Evolutionary conservation across 1,284 basidiomycete genomes (phyloP), one percentile per base, ranked within the genome.

Genomic region (Jaminaea rosea): DNA sequence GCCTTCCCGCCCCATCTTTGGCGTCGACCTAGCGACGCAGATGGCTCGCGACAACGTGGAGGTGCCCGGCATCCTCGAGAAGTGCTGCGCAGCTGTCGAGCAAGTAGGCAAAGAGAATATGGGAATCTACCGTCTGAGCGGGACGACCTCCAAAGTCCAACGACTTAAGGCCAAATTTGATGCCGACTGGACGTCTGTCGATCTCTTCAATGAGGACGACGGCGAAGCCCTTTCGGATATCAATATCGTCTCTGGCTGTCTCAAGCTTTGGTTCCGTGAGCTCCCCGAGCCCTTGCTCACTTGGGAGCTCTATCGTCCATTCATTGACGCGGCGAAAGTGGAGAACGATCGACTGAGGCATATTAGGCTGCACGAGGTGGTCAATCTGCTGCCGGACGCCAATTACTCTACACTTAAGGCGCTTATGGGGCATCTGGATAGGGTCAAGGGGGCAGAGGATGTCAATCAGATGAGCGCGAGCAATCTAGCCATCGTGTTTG

Each of bases 391-490:
- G 47, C 94, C 93, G 3, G 93, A 99, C 76, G 83, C 94, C 11
- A 96, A 98, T 76, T 99, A 99, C 70, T 89, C 94, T 0, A 96
- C 93, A 1, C 79, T 98, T 49, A 97, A 97, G 74, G 96, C 82
- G 75, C 86, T 98, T 71, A 82, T 99, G 81, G 90, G 86, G 9
- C 93, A 98, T 77, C 77, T 99, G 55, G 81, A 96, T 77, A 61
- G 58, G 24, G 54, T 73, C 15, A 60, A 59, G n/a, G 17, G 37
- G 3, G 31, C 60, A 11, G 66, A 72, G 48, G 44, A 56, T 5
- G 78, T 84, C 49, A 99, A 98, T 74, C 85, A 88, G 47, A 99
- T 99, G 93, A 84, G 86, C 7, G 83, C 86, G 47, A 86, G 87
- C 60, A 99, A 99, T 75, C 77, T 99, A 28, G 85, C 89, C 5